Conservation (phyloP, 2,329 filamentous ascomycete genomes). For the Fonsecaea nubica region DNA sequence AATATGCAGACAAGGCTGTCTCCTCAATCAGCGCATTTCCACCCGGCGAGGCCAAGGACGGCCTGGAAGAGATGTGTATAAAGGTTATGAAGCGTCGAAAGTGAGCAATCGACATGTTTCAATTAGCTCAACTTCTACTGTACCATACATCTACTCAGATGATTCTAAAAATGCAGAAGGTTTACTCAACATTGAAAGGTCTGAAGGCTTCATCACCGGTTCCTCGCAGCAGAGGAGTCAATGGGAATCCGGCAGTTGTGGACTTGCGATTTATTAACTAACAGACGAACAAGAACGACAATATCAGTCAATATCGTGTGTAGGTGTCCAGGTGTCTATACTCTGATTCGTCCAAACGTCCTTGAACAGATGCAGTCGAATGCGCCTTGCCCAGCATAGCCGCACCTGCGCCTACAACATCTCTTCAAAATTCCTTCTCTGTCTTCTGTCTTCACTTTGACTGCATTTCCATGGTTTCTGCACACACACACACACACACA, state of each 20-base stretch:
- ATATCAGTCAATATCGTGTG: neutral
- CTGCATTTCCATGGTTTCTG: neutral
- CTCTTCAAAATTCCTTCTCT: neutral
- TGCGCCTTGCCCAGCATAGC: slow-evolving; percentile 4
- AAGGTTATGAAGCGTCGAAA: slow-evolving; percentile 91
- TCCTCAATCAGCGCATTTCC: slow-evolving; percentile 84
- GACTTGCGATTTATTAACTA: neutral
- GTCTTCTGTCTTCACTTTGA: neutral
- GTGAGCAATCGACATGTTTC: slow-evolving; percentile 49
- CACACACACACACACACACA: too few species aligned
- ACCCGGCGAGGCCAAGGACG: slow-evolving; percentile 91
- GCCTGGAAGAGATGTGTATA: slow-evolving; percentile 88
- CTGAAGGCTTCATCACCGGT: neutral
- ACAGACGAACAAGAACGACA: neutral
- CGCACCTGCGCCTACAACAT: neutral
- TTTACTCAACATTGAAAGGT: neutral
- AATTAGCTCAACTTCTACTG: neutral
- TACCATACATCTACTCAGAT: slow-evolving; percentile 15
- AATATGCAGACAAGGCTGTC: slow-evolving; percentile 88
- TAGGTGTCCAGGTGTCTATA: neutral
- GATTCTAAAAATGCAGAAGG: neutral
- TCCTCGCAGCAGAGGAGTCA: neutral
- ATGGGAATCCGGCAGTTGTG: neutral
- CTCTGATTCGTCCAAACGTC: neutral
- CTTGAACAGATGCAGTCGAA: neutral